phyloP scores from a whole-genome alignment of 1,139 yeast genomes.

The Saccharomyces hybrid region DNA sequence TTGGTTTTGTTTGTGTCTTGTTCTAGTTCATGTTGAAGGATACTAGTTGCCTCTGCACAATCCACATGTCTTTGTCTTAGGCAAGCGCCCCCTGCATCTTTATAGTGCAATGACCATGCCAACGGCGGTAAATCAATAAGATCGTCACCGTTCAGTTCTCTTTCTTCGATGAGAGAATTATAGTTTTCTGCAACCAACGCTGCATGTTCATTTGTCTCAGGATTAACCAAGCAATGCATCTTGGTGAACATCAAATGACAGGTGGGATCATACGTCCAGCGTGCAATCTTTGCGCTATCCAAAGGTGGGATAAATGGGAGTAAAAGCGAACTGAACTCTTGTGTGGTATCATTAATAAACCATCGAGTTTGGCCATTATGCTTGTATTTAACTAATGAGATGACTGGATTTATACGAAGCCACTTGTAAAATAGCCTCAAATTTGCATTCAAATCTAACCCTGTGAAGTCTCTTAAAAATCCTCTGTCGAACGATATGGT shows the following conservation, averaged over 20 bases:
- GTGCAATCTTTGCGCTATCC: background rate
- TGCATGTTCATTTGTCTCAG: background rate
- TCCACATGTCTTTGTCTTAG: background rate
- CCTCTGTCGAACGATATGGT: constrained; percentile 24
- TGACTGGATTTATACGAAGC: constrained; percentile 17
- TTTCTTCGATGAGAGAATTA: background rate
- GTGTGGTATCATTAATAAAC: constrained; percentile 14
- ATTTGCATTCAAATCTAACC: constrained; percentile 5
- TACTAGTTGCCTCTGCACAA: background rate
- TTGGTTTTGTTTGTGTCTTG: background rate
- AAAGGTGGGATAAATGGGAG: constrained; percentile 10
- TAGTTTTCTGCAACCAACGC: constrained; percentile 4
- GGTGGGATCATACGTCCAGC: background rate
- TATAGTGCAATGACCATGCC: constrained; percentile 12
- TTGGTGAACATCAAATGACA: background rate
- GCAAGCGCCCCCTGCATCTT: constrained; percentile 2
- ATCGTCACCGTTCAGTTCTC: constrained; percentile 10
- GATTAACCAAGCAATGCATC: background rate
- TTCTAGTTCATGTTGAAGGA: background rate
- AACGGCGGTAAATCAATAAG: constrained; percentile 12
- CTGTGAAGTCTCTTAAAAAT: constrained; percentile 12
- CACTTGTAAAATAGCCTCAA: constrained; percentile 18
- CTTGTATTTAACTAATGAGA: constrained; percentile 12
- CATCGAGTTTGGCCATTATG: constrained; percentile 3
- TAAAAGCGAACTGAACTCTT: constrained; percentile 9